Evolutionary conservation across 495 filamentous ascomycete species (phyloP), one percentile per base, ranked within the genome.

Genomic region (Cryomyces minteri): DNA sequence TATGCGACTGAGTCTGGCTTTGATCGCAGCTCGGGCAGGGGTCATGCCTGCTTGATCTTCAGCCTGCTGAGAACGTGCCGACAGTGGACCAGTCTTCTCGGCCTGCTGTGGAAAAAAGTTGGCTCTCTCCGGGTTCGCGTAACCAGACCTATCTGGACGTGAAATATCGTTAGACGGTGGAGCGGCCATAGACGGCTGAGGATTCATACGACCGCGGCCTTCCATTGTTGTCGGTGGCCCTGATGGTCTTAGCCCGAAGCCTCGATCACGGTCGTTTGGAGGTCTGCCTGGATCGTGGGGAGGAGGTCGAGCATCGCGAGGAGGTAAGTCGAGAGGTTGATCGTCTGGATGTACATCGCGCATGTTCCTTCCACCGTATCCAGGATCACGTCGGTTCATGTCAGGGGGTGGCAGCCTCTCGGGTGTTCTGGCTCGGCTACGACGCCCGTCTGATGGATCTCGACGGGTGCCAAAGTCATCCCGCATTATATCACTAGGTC

Each of bases 351-450:
- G 53, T 9, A 33, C 36, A 5, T 48, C 48, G 18, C 39, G 53
- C 46, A 34, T 38, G 31, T 47, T 48, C 47, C 52, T n/a, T 32
- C 14, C 28, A 40, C 10, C 14, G 41, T 47, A 42, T 31, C 31
- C 39, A 37, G 43, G 46, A 29, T n/a, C 57, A 48, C 33, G 54
- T 54, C 32, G 51, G 52, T 14, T 58, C 54, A 31, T 46, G 43
- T 46, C n/a, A 6, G 25, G 43, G 5, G 36, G 34, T 38, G 45
- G 4, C 32, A 40, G 39, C 44, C 55, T 41, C 11, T 55, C 55
- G 2, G 58, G 59, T 5, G 57, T 50, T n/a, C 54, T 43, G 7
- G 33, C 41, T 31, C 59, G 57, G 28, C 44, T 32, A 18, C 58
- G 49, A 36, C 54, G 46, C 5, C 46, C 46, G 5, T 58, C 54